These are phyloP conservation scores for Emericellopsis terricola DNA, from an alignment of 495 filamentous ascomycete species.

Conservation along the genomic window DNA sequence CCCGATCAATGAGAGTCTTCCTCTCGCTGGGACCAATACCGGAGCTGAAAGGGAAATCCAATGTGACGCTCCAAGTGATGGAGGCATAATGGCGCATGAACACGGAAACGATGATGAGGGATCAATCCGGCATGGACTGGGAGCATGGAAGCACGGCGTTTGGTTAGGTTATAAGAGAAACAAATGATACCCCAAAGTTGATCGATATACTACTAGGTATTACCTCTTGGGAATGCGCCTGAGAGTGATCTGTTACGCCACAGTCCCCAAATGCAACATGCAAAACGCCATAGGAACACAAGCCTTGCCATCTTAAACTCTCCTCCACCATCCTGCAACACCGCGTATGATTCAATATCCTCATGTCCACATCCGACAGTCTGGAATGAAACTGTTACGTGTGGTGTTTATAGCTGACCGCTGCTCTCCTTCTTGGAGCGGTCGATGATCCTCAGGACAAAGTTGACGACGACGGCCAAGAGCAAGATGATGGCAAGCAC, in stretches of 20 bases:
- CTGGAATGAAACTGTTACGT: too few relatives aligned
- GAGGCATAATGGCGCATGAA: conserved; percentile 6
- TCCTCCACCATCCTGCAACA: too few relatives aligned
- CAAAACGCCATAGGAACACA: too few relatives aligned
- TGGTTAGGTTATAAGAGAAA: neutral
- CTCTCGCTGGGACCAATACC: conserved; percentile 35
- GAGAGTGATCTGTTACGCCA: too few relatives aligned
- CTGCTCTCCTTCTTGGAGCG: conserved; percentile 20
- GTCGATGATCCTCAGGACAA: conserved; percentile 58
- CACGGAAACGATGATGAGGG: neutral
- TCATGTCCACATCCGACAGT: too few relatives aligned
- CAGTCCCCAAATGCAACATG: too few relatives aligned
- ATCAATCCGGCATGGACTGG: neutral
- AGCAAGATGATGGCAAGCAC: conserved; percentile 71
- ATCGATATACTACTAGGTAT: neutral
- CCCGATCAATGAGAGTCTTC: conserved; percentile 35
- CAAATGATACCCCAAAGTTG: conserved; percentile 1
- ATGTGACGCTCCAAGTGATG: conserved; percentile 19
- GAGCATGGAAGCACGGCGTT: neutral
- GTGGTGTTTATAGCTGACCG: conserved; percentile 4
- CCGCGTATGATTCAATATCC: too few relatives aligned
- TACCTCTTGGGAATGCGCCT: too few relatives aligned
- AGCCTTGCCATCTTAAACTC: too few relatives aligned
- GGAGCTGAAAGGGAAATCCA: conserved; percentile 19
- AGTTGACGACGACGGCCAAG: conserved; percentile 81